Percentiles rank a stretch among this genome's conserved stretches.
Evolutionary conservation across 2,329 filamentous ascomycete species (phyloP).

Genomic region (Talaromyces albobiverticillius): DNA sequence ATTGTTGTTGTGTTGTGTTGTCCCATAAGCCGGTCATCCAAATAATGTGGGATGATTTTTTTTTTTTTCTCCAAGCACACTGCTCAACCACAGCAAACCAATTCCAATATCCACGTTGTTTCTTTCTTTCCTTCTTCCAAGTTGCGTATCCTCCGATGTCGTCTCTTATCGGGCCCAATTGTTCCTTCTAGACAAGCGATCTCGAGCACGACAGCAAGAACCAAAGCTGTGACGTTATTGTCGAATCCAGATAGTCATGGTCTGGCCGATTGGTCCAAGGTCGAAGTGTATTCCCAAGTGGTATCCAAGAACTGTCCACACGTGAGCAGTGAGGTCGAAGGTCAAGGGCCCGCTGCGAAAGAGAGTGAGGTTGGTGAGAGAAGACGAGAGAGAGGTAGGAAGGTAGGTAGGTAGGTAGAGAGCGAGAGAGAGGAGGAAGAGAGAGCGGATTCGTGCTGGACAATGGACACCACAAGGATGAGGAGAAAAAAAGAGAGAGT

Average conservation of each 20-base stretch:
- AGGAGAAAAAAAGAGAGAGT: slow-evolving; percentile 16
- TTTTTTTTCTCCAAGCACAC: slow-evolving; percentile 3
- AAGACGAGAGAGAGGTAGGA: slow-evolving; percentile 15
- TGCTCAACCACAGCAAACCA: neutral
- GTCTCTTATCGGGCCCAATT: neutral
- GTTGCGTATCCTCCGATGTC: neutral
- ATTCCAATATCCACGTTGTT: neutral
- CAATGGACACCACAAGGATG: slow-evolving; percentile 17
- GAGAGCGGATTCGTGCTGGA: slow-evolving; percentile 17
- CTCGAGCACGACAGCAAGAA: neutral
- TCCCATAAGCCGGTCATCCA: slow-evolving; percentile 9
- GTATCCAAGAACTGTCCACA: too few relatives aligned
- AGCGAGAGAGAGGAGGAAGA: slow-evolving; percentile 17
- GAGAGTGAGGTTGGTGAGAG: neutral
- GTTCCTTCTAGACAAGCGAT: neutral
- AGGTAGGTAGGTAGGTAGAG: slow-evolving; percentile 18
- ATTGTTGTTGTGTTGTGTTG: neutral
- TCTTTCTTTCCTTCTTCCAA: neutral
- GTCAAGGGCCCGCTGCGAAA: slow-evolving; percentile 3
- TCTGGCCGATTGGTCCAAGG: too few relatives aligned
- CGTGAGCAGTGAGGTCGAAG: slow-evolving; percentile 15
- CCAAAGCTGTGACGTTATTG: neutral
- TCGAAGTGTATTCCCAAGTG: too few relatives aligned
- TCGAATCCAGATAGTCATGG: neutral
- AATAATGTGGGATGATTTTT: slow-evolving; percentile 11